Base-by-base conservation (phyloP, 306 rosid species). In the Purshia tridentata region DNA sequence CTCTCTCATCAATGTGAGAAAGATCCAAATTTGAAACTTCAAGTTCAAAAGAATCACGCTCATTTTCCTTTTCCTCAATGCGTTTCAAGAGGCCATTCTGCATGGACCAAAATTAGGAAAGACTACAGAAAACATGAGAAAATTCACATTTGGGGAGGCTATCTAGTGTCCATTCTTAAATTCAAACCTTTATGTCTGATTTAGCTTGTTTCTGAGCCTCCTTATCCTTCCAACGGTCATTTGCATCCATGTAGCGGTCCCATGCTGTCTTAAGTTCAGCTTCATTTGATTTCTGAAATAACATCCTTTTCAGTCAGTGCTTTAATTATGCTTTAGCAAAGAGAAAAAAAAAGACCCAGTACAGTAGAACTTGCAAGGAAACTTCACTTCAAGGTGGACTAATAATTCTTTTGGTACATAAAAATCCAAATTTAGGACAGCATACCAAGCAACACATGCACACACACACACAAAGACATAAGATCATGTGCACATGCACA, bases 1-100 rank as follows among this genome's bases (percentile, higher is more conserved):
- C 98, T 81, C 85, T 85, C 80, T 91, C 95, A 67, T 91, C 94
- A 68, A 91, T 84, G 51, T 72, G 87, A 83, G 88, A 85, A 69
- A 91, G 73, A 76, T 89, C 70, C 59, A 75, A 69, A 66, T 84
- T 75, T 40, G 92, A 75, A 77, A 86, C 79, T 81, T 81, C 69
- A 73, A 72, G 85, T 86, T 91, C 97, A 47, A 78, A 79, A 54
- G 78, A 78, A 71, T 86, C 84, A 2, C 74, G 89, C 76, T 89
- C 97, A 18, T 29, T 73, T 69, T 85, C 80, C 87, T 88, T 93
- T 61, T 78, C 94, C 79, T 88, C 86, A 71, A 91, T 86, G 74
- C 94, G 85, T 81, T 82, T 91, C 72, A 74, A n/a, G 40, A 82
- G 82, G 82, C 76, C 91, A 78, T 53, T 77, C 98, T 93, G 90